A percentile compares a stretch with the other conserved stretches of the same genome.
These are phyloP conservation scores for Solanum paucissectum DNA, from an alignment of 257 asterid species.

Conservation along the genomic window DNA sequence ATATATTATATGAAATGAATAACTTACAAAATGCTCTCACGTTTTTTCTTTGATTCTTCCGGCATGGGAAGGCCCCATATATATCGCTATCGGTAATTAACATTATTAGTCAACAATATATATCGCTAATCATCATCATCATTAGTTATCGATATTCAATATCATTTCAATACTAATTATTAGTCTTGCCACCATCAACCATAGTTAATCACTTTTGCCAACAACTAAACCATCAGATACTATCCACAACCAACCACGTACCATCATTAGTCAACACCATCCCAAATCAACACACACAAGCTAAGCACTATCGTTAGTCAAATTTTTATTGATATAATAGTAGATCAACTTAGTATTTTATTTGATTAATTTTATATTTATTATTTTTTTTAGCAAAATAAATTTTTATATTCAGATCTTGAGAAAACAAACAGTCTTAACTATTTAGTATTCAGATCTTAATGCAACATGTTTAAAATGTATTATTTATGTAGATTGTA, in stretches of 20 bases:
- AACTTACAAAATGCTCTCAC: not conserved
- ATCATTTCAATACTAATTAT: no score
- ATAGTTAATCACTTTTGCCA: not conserved
- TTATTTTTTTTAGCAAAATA: not conserved
- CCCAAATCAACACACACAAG: not conserved
- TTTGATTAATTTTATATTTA: no score
- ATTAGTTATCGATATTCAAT: no score
- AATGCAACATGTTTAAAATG: not conserved
- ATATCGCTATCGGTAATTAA: no score
- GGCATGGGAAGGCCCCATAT: not conserved
- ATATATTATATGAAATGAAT: no score
- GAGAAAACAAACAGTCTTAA: not conserved
- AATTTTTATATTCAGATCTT: no score
- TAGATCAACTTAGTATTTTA: no score
- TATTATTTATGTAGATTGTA: no score
- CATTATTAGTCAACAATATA: no score
- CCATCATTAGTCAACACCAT: not conserved
- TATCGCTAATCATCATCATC: no score
- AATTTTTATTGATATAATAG: not conserved
- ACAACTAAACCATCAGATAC: no score
- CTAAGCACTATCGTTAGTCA: not conserved
- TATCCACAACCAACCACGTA: not conserved
- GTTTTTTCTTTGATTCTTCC: not conserved
- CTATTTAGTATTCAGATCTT: not conserved
- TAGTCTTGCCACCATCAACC: no score